These are phyloP conservation scores for Chlamydomonas reinhardtii DNA, from an alignment of 163 green algal genomes.

Conservation along the genomic window DNA sequence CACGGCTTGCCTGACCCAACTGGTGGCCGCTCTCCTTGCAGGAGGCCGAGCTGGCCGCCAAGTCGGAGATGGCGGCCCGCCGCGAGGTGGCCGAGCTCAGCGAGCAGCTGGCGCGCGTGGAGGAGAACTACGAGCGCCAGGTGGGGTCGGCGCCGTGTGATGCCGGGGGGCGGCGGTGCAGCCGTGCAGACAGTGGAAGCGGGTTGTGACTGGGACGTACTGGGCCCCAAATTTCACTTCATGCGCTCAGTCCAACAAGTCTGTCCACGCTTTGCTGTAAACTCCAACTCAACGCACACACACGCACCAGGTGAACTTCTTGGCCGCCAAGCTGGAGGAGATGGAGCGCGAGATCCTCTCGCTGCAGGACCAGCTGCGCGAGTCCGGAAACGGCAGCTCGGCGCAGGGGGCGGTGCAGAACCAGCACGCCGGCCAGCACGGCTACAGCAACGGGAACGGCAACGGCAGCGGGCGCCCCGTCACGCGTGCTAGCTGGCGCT, in stretches of 20 bases:
- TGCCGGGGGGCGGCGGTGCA: background rate
- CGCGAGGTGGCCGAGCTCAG: background rate
- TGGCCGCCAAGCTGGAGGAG: constrained; percentile 31
- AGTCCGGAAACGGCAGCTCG: background rate
- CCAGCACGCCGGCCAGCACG: background rate
- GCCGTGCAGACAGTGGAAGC: background rate
- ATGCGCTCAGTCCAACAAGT: too few species aligned
- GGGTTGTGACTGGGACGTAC: too few species aligned
- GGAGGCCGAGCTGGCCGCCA: constrained; percentile 12
- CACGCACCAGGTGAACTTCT: constrained; percentile 33
- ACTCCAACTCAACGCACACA: too few species aligned
- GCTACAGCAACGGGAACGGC: background rate
- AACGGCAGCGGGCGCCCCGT: background rate
- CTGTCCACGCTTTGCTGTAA: too few species aligned
- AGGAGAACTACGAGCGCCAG: constrained; percentile 28
- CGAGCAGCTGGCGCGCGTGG: background rate
- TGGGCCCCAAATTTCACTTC: too few species aligned
- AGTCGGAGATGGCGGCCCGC: background rate
- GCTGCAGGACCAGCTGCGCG: background rate
- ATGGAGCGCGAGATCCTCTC: constrained; percentile 9
- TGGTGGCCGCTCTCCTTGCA: too few species aligned
- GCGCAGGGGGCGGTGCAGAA: background rate
- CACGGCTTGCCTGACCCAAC: too few species aligned
- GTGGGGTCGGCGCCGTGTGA: background rate
- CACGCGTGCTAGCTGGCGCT: constrained; percentile 5